Percentiles rank a stretch among this genome's conserved stretches.
Evolutionary conservation across 768 basidiomycete species (phyloP).

Genomic region (Leccinum boreale): DNA sequence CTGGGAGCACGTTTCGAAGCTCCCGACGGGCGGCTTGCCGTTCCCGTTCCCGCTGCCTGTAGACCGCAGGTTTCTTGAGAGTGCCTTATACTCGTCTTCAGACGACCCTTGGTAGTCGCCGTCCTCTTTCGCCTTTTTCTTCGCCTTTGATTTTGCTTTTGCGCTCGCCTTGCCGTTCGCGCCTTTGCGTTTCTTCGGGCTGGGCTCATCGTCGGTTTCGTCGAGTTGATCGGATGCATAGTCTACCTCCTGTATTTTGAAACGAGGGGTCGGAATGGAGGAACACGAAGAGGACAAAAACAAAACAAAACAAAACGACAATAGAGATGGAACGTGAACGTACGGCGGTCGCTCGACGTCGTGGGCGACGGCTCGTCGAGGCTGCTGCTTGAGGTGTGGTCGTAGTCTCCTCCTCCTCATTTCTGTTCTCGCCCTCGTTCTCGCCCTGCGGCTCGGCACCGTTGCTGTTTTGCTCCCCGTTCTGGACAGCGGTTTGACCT

Average conservation of each 20-base stretch:
- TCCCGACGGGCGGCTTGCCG: constrained; percentile 67
- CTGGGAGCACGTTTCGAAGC: constrained; percentile 74
- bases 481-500: constrained; percentile 29
- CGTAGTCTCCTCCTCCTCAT: background rate
- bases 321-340: background rate
- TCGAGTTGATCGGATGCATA: constrained; percentile 80
- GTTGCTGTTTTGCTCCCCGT: constrained; percentile 8
- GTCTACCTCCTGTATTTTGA: constrained; percentile 28
- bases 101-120: constrained; percentile 51
- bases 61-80: constrained; percentile 49
- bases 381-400: background rate
- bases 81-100: constrained; percentile 65
- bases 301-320: background rate
- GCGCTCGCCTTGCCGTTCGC: constrained; percentile 40
- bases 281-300: background rate
- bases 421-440: constrained; percentile 5
- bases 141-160: constrained; percentile 39
- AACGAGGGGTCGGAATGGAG: background rate
- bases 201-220: constrained; percentile 43
- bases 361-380: constrained; percentile 16
- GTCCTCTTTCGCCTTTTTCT: constrained; percentile 41
- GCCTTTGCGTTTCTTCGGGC: constrained; percentile 55
- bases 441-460: constrained; percentile 16
- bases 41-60: constrained; percentile 29
- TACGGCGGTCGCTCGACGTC: constrained; percentile 12